phyloP scores from a whole-genome alignment of 2,329 filamentous ascomycete species.

The Beauveria sp. region DNA sequence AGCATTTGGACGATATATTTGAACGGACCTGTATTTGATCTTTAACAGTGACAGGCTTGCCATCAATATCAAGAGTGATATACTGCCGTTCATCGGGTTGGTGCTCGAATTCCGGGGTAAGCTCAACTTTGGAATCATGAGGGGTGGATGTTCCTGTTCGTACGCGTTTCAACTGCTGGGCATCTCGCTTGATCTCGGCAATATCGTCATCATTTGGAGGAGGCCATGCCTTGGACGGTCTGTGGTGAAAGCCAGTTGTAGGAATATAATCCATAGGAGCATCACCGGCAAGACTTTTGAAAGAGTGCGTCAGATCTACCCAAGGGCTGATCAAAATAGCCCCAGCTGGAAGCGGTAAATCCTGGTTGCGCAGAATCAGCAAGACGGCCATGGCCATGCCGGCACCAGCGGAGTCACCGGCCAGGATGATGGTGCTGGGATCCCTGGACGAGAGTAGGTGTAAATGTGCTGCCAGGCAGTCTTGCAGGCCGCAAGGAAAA shows the following conservation, averaged over 20 bases:
- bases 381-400: constrained; percentile 82
- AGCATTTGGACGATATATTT: background rate
- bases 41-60: constrained; percentile 63
- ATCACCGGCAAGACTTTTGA: constrained; percentile 74
- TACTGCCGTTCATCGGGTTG: constrained; percentile 19
- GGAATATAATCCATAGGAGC: constrained; percentile 83
- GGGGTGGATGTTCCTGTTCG: background rate
- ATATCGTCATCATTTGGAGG: constrained; percentile 77
- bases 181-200: constrained; percentile 42
- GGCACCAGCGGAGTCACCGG: constrained; percentile 87
- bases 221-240: constrained; percentile 85
- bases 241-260: constrained; percentile 78
- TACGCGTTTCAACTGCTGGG: constrained; percentile 32
- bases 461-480: constrained; percentile 83
- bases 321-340: constrained; percentile 89
- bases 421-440: constrained; percentile 74
- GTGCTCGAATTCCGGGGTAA: background rate
- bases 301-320: constrained; percentile 93
- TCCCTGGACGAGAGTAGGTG: constrained; percentile 71
- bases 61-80: constrained; percentile 64
- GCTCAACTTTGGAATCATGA: background rate
- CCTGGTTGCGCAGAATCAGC: constrained; percentile 73
- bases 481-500: constrained; percentile 86
- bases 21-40: constrained; percentile 83
- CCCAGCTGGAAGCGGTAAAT: constrained; percentile 77